Evolutionary conservation across 2,329 filamentous ascomycete genomes (phyloP).

Genomic region (Talaromyces albobiverticillius): DNA sequence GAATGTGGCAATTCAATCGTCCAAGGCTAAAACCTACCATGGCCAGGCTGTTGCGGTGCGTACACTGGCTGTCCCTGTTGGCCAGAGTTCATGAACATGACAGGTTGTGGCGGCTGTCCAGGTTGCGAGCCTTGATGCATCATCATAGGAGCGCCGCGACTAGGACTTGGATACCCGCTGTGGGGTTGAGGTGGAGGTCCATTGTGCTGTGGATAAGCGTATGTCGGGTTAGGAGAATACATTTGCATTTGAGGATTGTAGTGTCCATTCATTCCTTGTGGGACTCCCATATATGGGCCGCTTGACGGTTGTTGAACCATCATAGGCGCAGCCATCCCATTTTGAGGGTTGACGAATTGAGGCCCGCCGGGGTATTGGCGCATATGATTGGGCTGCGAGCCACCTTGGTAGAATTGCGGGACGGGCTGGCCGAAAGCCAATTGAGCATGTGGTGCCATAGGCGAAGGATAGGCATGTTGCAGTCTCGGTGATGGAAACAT

Average conservation of each 20-base stretch:
- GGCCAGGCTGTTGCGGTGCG: conserved; percentile 65
- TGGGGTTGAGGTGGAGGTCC: conserved; percentile 52
- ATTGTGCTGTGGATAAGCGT: conserved; percentile 60
- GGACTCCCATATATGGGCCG: conserved; percentile 68
- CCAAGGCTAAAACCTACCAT: conserved; percentile 60
- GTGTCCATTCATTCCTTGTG: conserved; percentile 65
- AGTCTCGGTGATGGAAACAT: conserved; percentile 83
- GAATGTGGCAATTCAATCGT: neutral
- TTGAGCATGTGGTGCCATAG: conserved; percentile 67
- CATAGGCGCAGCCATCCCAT: conserved; percentile 72
- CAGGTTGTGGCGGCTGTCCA: conserved; percentile 66
- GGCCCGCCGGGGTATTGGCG: conserved; percentile 69
- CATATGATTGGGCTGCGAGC: conserved; percentile 68
- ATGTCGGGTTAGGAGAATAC: conserved; percentile 72
- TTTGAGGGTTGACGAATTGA: conserved; percentile 70
- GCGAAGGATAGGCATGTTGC: conserved; percentile 65
- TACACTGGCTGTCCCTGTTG: conserved; percentile 75
- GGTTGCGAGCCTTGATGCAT: conserved; percentile 91
- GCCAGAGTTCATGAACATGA: conserved; percentile 73
- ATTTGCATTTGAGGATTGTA: conserved; percentile 73
- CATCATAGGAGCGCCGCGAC: conserved; percentile 87
- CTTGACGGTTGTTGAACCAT: conserved; percentile 74
- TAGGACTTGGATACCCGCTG: conserved; percentile 83
- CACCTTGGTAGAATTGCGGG: conserved; percentile 66
- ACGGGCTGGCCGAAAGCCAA: conserved; percentile 70